Evolutionary conservation across 2,329 filamentous ascomycete genomes (phyloP), one percentile per base, ranked within the genome.

Genomic region (Venturia oleaginea): DNA sequence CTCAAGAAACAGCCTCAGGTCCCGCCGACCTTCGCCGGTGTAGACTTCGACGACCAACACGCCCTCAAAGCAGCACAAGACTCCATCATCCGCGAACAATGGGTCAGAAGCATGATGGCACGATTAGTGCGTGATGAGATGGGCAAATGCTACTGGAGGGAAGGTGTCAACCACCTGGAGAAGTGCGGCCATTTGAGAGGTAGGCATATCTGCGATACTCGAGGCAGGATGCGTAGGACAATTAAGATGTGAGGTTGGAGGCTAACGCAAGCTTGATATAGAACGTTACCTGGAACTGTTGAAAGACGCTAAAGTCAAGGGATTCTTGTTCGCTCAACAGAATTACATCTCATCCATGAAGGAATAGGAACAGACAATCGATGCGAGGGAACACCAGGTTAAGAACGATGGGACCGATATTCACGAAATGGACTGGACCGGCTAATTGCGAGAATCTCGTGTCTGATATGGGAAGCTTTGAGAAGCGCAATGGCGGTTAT

Each of bases 41-140:
- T 94, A 74, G 88, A 93, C 80, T 94, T 88, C 80, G 87, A 92
- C 69, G 89, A 94, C 79, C 91, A 87, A 75, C 85, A 85, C 74
- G 85, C 86, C 70, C 81, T 94, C 74, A 94, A 93, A 81, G 86
- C 86, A 67, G 90, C 90, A 63, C 90, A 93, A 75, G 90, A 94
- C 75, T 84, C 90, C 68, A 84, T 94, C 65, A 84, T 94, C 71
- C 84, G 90, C 68, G 90, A 94, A 79, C 90, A 94, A 80, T 94
- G 91, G 91, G 89, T 94, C 66, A 86, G 86, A 75, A 87, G 88
- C 75, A 94, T 94, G 90, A 94, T 92, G 90, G 89, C 88, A 65
- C 83, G 90, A 67, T 79, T 94, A 68, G 89, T 94, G 64, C 81
- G 89, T 68, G 88, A 93, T 75, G 90, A 94, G 81, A 80, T 94